phyloP scores from a whole-genome alignment of 1,284 basidiomycete species.

The Boletellus deceptivus region DNA sequence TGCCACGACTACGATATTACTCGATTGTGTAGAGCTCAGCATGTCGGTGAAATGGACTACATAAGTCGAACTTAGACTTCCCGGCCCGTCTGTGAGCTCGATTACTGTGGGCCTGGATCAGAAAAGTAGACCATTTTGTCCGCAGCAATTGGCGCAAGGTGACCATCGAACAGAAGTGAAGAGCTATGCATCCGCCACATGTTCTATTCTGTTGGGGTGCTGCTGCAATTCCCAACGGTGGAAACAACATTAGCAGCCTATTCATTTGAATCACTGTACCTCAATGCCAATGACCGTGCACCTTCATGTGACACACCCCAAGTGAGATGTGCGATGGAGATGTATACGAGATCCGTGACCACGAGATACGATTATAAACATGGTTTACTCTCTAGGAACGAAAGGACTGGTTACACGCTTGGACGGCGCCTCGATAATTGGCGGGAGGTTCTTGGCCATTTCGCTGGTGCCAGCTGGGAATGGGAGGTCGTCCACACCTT shows the following conservation, averaged over 20 bases:
- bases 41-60: neutral
- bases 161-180: too few relatives aligned
- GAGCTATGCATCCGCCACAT: neutral
- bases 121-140: too few relatives aligned
- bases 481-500: conserved; percentile 80
- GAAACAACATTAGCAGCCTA: neutral
- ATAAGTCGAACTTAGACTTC: neutral
- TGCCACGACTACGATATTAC: neutral
- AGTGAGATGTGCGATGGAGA: neutral
- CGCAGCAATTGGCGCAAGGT: too few relatives aligned
- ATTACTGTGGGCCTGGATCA: too few relatives aligned
- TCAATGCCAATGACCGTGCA: neutral
- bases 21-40: neutral
- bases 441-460: conserved; percentile 65
- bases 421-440: conserved; percentile 66
- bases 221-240: too few relatives aligned
- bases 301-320: neutral
- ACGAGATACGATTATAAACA: conserved; percentile 10
- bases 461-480: conserved; percentile 90
- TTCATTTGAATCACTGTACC: neutral
- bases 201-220: neutral
- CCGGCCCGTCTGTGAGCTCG: too few relatives aligned
- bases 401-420: conserved; percentile 72
- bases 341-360: conserved; percentile 2
- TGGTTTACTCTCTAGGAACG: conserved; percentile 62